Evolutionary conservation across 495 filamentous ascomycete genomes (phyloP).

Genomic region (Opeltia flavorubescens): DNA sequence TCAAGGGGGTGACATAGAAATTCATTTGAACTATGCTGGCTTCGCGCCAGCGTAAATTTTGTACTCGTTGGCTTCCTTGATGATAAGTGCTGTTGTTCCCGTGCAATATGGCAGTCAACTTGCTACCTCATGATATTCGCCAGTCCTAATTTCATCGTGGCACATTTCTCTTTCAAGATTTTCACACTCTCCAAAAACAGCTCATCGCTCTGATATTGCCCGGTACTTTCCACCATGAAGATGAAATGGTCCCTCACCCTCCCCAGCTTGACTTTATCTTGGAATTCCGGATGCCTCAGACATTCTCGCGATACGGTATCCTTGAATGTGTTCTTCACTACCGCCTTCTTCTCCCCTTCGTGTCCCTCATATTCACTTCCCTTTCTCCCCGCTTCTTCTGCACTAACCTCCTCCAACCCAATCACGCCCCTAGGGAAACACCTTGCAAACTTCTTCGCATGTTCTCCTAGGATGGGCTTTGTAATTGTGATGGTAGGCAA

Average conservation of each 20-base stretch:
- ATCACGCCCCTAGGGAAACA: conserved; percentile 92
- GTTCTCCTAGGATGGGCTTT: conserved; percentile 66
- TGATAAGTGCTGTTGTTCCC: neutral
- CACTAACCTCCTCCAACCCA: conserved; percentile 55
- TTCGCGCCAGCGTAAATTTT: too few relatives aligned
- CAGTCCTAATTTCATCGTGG: conserved; percentile 48
- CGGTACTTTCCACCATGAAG: conserved; percentile 86
- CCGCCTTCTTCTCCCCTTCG: conserved; percentile 62
- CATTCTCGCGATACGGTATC: conserved; percentile 93
- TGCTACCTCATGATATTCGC: conserved; percentile 36
- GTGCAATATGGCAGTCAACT: neutral
- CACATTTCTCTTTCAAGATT: conserved; percentile 67
- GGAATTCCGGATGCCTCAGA: conserved; percentile 82
- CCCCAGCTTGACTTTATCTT: conserved; percentile 87
- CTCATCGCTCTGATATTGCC: conserved; percentile 81
- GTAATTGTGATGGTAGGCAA: conserved; percentile 74
- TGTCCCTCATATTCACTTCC: conserved; percentile 60
- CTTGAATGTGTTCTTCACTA: conserved; percentile 65
- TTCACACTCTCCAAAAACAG: conserved; percentile 81
- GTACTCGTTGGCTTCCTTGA: neutral
- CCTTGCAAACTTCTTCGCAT: conserved; percentile 75
- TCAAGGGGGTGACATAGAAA: too few relatives aligned
- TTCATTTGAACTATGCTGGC: too few relatives aligned
- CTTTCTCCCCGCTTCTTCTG: conserved; percentile 43
- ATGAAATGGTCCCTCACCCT: conserved; percentile 91